phyloP scores from a whole-genome alignment of 192 early-diverging fungal species.

The Coemansia sp. region DNA sequence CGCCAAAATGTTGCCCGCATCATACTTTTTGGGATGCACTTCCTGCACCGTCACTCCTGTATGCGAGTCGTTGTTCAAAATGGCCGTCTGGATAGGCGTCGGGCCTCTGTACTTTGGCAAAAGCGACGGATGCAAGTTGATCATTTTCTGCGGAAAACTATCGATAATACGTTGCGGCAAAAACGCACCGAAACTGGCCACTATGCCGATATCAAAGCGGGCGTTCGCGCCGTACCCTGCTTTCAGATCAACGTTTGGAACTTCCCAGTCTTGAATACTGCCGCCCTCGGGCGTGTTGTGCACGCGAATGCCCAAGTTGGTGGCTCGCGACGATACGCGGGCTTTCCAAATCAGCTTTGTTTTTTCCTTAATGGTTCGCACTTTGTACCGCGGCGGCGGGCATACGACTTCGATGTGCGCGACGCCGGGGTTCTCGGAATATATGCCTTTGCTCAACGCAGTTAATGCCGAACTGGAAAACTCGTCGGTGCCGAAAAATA shows the following conservation, averaged over 20 bases:
- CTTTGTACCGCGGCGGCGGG: conserved; percentile 9
- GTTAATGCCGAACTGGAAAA: conserved; percentile 69
- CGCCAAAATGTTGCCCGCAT: conserved; percentile 79
- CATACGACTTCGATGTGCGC: conserved; percentile 21
- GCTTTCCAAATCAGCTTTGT: conserved; percentile 16
- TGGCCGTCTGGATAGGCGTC: conserved; percentile 82
- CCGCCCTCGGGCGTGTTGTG: conserved; percentile 1
- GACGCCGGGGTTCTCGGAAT: conserved; percentile 28
- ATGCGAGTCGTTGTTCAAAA: conserved; percentile 69
- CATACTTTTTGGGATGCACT: conserved; percentile 72
- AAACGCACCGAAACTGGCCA: conserved; percentile 94
- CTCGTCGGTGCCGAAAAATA: conserved; percentile 89
- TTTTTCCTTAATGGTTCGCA: conserved; percentile 9
- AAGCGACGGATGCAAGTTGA: conserved; percentile 95
- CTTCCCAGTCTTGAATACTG: conserved; percentile 7
- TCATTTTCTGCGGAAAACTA: conserved; percentile 63
- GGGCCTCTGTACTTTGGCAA: conserved; percentile 92
- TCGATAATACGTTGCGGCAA: conserved; percentile 71
- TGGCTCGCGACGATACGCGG: conserved; percentile 4
- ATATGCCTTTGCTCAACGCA: conserved; percentile 54
- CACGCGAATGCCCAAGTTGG: not conserved
- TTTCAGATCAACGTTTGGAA: conserved; percentile 6
- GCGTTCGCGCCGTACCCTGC: not conserved
- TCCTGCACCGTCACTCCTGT: conserved; percentile 89
- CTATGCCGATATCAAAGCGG: conserved; percentile 80